phyloP scores from a whole-genome alignment of 164 flowering plant genomes.

The Tetrastigma voinierianum region DNA sequence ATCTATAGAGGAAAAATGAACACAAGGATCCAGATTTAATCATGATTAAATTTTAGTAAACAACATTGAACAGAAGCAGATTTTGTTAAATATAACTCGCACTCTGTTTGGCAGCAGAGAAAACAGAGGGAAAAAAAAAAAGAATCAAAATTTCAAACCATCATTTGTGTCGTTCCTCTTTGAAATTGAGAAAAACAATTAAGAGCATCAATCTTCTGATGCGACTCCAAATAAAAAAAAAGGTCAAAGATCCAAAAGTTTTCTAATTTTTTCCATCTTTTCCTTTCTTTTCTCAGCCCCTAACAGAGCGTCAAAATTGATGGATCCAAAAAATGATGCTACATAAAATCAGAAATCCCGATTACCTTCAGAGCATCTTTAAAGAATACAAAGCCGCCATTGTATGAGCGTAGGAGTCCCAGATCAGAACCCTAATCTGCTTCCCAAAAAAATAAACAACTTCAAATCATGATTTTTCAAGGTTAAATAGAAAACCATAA shows the following conservation, averaged over 20 bases:
- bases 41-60: too few species aligned
- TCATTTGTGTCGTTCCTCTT: too few species aligned
- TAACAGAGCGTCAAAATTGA: not conserved
- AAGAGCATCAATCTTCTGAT: not conserved
- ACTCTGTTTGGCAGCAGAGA: too few species aligned
- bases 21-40: too few species aligned
- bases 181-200: too few species aligned
- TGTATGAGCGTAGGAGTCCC: not conserved
- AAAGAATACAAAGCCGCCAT: not conserved
- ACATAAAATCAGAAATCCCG: not conserved
- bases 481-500: not conserved
- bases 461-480: conserved; percentile 10
- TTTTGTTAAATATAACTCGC: too few species aligned
- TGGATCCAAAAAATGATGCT: not conserved
- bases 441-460: not conserved
- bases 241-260: not conserved
- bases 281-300: not conserved
- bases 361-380: not conserved
- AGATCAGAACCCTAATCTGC: conserved; percentile 13
- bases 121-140: too few species aligned
- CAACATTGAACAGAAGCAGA: too few species aligned
- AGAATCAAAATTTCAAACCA: too few species aligned
- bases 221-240: not conserved
- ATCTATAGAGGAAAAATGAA: too few species aligned
- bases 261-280: not conserved